Evolutionary conservation across 1,284 basidiomycete genomes (phyloP).

Genomic region (Sutorius eximius): DNA sequence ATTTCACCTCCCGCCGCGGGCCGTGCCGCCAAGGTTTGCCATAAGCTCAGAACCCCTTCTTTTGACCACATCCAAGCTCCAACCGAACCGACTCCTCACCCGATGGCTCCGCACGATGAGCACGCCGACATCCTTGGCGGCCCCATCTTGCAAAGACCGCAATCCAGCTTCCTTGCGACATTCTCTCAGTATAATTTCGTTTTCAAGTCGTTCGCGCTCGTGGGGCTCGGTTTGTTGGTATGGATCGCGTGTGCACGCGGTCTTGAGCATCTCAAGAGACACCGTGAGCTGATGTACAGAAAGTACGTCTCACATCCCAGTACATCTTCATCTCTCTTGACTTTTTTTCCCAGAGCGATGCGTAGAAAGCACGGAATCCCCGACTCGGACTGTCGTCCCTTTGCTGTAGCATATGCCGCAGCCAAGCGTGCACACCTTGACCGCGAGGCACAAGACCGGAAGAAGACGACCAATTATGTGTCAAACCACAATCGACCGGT

Average conservation of each 20-base stretch:
- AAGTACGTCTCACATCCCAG: conserved; percentile 44
- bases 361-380: conserved; percentile 78
- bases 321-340: conserved; percentile 12
- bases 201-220: conserved; percentile 39
- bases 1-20: conserved; percentile 23
- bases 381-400: conserved; percentile 74
- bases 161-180: conserved; percentile 26
- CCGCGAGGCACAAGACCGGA: conserved; percentile 39
- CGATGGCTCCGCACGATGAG: conserved; percentile 53
- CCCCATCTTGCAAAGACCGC: conserved; percentile 44
- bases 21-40: conserved; percentile 17
- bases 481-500: conserved; percentile 25
- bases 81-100: conserved; percentile 25
- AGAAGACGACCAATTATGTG: conserved; percentile 27
- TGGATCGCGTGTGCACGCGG: conserved; percentile 36
- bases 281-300: conserved; percentile 58
- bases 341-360: conserved; percentile 43
- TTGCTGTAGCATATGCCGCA: conserved; percentile 80
- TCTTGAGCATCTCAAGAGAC: conserved; percentile 46
- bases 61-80: conserved; percentile 20
- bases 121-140: conserved; percentile 68
- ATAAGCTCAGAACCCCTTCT: conserved; percentile 10
- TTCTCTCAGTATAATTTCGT: conserved; percentile 39
- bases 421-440: conserved; percentile 53
- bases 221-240: conserved; percentile 37